A percentile compares a stretch with the other conserved stretches of the same genome.
Conservation (phyloP, 2,329 filamentous ascomycete genomes). For the Colletotrichum cereale region DNA sequence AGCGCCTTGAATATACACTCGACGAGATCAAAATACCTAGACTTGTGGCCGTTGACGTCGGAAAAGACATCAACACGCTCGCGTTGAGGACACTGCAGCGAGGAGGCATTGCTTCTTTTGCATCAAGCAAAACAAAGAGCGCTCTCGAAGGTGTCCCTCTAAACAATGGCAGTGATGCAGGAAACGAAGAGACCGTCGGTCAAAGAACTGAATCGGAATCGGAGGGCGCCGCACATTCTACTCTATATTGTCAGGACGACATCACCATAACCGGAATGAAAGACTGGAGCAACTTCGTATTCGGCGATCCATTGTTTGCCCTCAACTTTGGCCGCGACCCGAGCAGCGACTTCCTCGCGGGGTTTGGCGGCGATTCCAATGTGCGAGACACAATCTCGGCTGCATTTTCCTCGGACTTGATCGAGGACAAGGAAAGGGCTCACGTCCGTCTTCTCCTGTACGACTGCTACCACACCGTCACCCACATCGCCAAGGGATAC, state of each 20-base stretch:
- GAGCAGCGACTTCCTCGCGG: conserved; percentile 59
- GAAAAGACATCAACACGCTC: conserved; percentile 63
- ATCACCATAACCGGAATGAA: conserved; percentile 49
- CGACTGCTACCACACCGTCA: conserved; percentile 68
- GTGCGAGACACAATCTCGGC: conserved; percentile 30
- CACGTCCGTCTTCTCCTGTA: conserved; percentile 66
- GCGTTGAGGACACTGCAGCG: conserved; percentile 46
- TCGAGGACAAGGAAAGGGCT: conserved; percentile 59
- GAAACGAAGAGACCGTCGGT: conserved; percentile 9
- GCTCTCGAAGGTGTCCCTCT: conserved; percentile 11
- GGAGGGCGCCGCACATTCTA: conserved; percentile 4
- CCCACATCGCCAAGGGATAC: conserved; percentile 66
- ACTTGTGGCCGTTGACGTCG: conserved; percentile 67
- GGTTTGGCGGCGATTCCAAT: conserved; percentile 53
- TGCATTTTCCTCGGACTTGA: conserved; percentile 43
- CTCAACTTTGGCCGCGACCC: conserved; percentile 61
- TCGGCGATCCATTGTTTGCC: conserved; percentile 70
- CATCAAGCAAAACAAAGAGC: not conserved
- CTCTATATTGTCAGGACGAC: not conserved
- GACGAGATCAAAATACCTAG: conserved; percentile 65
- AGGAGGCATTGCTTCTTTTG: not conserved
- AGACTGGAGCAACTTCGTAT: conserved; percentile 70
- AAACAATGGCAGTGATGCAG: conserved; percentile 16
- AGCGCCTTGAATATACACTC: conserved; percentile 61
- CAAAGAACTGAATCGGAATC: conserved; percentile 27